Percentiles rank a stretch among this genome's conserved stretches.
phyloP scores from a whole-genome alignment of 176 grass and related monocot species.

The Eleusine coracana region DNA sequence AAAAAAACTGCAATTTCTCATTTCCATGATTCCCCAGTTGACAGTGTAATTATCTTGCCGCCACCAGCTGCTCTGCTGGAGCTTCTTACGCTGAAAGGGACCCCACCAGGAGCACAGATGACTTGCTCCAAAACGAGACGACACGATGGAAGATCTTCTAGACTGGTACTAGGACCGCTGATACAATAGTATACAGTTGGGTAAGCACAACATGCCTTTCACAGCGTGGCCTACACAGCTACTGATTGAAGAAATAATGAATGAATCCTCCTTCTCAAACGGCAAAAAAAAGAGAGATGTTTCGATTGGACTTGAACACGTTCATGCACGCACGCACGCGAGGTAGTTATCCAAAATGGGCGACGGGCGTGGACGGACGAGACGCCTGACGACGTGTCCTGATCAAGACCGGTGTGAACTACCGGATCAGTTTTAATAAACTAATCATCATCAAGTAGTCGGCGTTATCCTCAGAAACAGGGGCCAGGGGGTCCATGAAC shows the following conservation, averaged over 20 bases:
- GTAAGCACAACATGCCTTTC: constrained; percentile 36
- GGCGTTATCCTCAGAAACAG: constrained; percentile 4
- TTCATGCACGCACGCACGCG: not conserved
- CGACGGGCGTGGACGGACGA: not conserved
- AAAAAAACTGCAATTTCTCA: not conserved
- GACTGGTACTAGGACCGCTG: not conserved
- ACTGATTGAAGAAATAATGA: not conserved
- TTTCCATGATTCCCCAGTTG: not conserved
- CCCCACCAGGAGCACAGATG: not conserved
- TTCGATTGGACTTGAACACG: not conserved
- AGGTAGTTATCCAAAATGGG: constrained; percentile 18
- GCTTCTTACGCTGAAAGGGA: not conserved
- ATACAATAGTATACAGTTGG: not conserved
- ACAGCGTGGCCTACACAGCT: constrained; percentile 12
- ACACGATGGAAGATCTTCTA: not conserved
- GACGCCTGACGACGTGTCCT: not conserved
- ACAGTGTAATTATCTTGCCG: too few species aligned
- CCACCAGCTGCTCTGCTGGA: not conserved
- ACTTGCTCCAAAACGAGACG: not conserved
- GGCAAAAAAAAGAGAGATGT: not conserved
- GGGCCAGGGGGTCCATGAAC: not conserved
- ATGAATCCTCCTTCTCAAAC: not conserved
- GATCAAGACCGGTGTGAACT: not conserved
- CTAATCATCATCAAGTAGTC: not conserved
- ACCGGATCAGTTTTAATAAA: not conserved